Percentiles rank a stretch among this genome's conserved stretches.
Conservation (phyloP, 176 grass and related monocot genomes). For the Secale cereale region DNA sequence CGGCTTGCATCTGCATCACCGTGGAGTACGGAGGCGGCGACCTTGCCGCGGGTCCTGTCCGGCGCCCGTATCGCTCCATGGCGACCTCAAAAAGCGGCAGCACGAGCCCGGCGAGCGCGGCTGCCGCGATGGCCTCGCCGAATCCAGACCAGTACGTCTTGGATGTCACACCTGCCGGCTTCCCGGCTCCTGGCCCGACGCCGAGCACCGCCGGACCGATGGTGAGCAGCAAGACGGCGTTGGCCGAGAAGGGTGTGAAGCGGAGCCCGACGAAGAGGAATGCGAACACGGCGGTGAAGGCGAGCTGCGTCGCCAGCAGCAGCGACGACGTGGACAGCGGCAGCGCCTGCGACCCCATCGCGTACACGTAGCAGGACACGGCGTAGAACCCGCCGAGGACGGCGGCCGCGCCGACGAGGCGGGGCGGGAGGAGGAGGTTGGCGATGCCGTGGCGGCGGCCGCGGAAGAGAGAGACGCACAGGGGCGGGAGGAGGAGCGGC, state of each 20-base stretch:
- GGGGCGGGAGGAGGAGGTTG: slow-evolving; percentile 31
- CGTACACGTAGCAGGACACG: slow-evolving; percentile 50
- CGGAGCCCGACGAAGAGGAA: slow-evolving; percentile 54
- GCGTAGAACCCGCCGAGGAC: slow-evolving; percentile 42
- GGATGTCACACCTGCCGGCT: slow-evolving; percentile 29
- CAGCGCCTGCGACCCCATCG: slow-evolving; percentile 46
- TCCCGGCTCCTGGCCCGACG: slow-evolving; percentile 32
- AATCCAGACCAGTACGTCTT: slow-evolving; percentile 55
- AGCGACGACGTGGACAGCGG: slow-evolving; percentile 81
- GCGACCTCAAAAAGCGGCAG: slow-evolving; percentile 61
- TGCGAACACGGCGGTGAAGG: slow-evolving; percentile 69
- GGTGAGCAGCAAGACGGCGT: slow-evolving; percentile 68
- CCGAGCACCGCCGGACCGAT: slow-evolving; percentile 61
- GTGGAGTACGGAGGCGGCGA: slow-evolving; percentile 30
- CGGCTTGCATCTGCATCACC: slow-evolving; percentile 71
- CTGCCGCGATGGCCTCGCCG: slow-evolving; percentile 44
- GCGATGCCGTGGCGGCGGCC: not conserved
- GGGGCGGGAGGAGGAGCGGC: slow-evolving; percentile 56
- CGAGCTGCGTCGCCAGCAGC: slow-evolving; percentile 70
- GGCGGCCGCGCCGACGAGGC: slow-evolving; percentile 27
- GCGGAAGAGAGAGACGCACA: slow-evolving; percentile 29
- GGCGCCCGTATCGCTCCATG: slow-evolving; percentile 33
- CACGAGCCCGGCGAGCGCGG: slow-evolving; percentile 53
- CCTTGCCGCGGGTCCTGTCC: not conserved
- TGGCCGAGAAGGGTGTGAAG: slow-evolving; percentile 67